Conservation (phyloP, 805 yeast species). For the Sugiyamaella lignohabitans region DNA sequence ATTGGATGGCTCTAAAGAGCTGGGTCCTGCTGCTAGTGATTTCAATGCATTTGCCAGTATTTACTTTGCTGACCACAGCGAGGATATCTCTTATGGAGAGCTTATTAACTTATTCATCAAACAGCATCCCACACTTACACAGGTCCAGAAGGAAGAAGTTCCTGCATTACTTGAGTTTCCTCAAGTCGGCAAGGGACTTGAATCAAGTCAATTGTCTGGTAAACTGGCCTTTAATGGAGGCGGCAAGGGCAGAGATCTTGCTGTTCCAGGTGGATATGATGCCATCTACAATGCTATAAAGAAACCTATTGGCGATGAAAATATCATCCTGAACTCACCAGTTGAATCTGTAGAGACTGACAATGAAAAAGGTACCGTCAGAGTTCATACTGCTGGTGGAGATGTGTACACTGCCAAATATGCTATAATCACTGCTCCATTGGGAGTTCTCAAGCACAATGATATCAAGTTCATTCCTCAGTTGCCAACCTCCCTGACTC, state of each 20-base stretch:
- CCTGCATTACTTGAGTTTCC: slow-evolving; percentile 48
- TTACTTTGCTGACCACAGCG: slow-evolving; percentile 46
- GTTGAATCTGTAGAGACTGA: slow-evolving; percentile 39
- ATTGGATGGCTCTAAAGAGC: slow-evolving; percentile 12
- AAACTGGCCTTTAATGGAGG: slow-evolving; percentile 50
- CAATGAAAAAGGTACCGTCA: slow-evolving; percentile 5
- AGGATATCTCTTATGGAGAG: slow-evolving; percentile 45
- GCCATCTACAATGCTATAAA: slow-evolving; percentile 39
- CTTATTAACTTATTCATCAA: slow-evolving; percentile 43
- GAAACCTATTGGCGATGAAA: slow-evolving; percentile 33
- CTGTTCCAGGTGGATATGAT: slow-evolving; percentile 55
- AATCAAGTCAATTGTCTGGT: slow-evolving; percentile 60
- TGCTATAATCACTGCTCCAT: slow-evolving; percentile 70
- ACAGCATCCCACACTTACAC: slow-evolving; percentile 24
- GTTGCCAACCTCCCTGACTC: slow-evolving; percentile 37
- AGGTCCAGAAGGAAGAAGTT: slow-evolving; percentile 42
- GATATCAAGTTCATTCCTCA: slow-evolving; percentile 49
- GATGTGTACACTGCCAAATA: slow-evolving; percentile 42
- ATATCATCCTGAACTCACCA: slow-evolving; percentile 37
- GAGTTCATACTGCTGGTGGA: slow-evolving; percentile 25
- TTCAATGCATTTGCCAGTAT: slow-evolving; percentile 54
- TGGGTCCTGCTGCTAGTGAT: slow-evolving; percentile 44
- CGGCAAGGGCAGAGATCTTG: slow-evolving; percentile 73
- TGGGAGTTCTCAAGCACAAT: slow-evolving; percentile 51
- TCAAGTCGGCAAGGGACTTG: slow-evolving; percentile 78